Evolutionary conservation across 768 basidiomycete species (phyloP), one percentile per base, ranked within the genome.

Genomic region (Lentinula detonsa): DNA sequence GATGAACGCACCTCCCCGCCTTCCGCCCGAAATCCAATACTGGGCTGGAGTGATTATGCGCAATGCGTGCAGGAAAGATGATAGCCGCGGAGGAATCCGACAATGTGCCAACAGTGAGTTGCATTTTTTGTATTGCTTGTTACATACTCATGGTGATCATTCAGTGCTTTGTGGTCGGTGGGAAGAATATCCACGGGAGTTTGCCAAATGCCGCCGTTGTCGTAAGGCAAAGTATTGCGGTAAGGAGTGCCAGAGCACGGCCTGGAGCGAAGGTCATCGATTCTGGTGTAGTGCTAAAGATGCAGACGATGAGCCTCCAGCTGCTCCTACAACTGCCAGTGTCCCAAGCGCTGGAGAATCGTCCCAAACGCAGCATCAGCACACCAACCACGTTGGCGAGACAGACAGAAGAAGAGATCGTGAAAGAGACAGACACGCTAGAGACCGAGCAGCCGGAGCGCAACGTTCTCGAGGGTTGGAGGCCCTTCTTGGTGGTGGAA

Each of bases 21-120:
- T 95, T 6, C 93, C 95, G 0, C 78, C 81, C 9, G 96, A 98
- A 71, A 96, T 99, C 23, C 93, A 97, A 73, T 97, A 98, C 68
- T 98, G 97, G 97, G 97, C 96, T 0, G 94, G 95, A 2, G 96
- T 98, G n/a, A 97, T 98, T 69, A 99, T 98, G 97, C 83, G 97
- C 57, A 99, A 99, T 72, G 97, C 97, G 11, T 99, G 97, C 75
- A 79, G 96, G 70, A 98, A 99, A 77, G 97, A 98, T 67, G 96
- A 98, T 64, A 85, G 81, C 53, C 77, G 88, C 39, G 95, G 95
- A 57, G 97, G 97, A 10, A 95, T 98, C 63, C 75, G 97, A 60
- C 97, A 98, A 73, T 99, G 97, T 78, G 97, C 97, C 0, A 97
- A 97, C 70, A 98, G 90, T 91, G 65, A 72, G 88, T 82, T 4